Evolutionary conservation across 257 asterid species (phyloP).

Genomic region (Solanum peruvianum): DNA sequence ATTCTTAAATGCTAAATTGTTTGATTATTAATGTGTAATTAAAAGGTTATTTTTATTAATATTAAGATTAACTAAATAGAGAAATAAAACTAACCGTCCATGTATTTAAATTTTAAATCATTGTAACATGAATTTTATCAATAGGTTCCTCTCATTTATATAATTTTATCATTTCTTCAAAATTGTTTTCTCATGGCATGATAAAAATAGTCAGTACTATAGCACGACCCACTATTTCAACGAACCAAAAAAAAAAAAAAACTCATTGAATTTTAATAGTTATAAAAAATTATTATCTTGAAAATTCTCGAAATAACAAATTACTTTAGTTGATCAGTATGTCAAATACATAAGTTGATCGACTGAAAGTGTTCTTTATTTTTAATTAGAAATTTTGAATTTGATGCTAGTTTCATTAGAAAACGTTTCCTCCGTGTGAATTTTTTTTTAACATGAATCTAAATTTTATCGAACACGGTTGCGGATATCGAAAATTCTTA

Average conservation of each 20-base stretch:
- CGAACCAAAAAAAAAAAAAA: not conserved
- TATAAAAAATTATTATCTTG: no score
- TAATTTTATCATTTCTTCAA: not conserved
- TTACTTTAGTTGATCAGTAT: not conserved
- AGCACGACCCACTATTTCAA: not conserved
- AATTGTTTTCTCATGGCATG: not conserved
- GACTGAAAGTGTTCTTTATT: no score
- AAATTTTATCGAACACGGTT: not conserved
- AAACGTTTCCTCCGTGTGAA: accelerated
- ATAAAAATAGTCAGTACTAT: no score
- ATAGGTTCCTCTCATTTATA: not conserved
- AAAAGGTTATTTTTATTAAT: not conserved
- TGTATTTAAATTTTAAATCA: not conserved
- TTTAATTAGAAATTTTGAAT: no score
- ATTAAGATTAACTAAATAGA: not conserved
- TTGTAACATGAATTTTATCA: not conserved
- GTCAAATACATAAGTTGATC: not conserved
- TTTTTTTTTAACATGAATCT: accelerated
- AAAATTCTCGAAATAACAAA: not conserved
- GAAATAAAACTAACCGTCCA: not conserved
- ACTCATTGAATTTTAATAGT: not conserved
- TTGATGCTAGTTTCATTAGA: no score
- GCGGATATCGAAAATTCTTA: no score
- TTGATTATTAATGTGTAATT: not conserved
- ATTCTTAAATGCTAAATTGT: not conserved